Percentiles rank a stretch among this genome's conserved stretches.
These are phyloP conservation scores for Barnettozyma siamensis DNA, from an alignment of 805 yeast genomes.

Conservation along the genomic window DNA sequence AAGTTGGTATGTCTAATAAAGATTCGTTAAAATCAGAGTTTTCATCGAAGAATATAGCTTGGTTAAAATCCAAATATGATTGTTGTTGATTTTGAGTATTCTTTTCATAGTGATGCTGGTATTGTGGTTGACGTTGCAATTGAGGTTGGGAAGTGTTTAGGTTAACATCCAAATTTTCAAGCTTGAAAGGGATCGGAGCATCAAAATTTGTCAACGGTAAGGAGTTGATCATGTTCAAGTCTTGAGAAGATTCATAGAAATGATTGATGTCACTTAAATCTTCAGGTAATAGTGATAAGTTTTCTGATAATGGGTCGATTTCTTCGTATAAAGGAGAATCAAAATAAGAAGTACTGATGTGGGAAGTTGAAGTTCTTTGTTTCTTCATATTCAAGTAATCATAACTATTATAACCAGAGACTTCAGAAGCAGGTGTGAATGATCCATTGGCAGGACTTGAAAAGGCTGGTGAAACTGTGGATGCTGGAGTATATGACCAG, in stretches of 20 bases:
- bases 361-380: slow-evolving; percentile 8
- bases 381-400: slow-evolving; percentile 8
- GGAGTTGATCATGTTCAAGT: slow-evolving; percentile 3
- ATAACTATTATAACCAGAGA: slow-evolving; percentile 1
- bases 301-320: slow-evolving; percentile 15
- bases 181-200: neutral
- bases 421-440: slow-evolving; percentile 10
- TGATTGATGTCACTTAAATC: slow-evolving; percentile 19
- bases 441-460: slow-evolving; percentile 14
- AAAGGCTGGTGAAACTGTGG: slow-evolving; percentile 16
- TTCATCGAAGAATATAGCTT: neutral
- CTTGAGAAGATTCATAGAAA: slow-evolving; percentile 8
- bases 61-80: neutral
- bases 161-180: neutral
- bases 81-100: too few species aligned
- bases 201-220: slow-evolving; percentile 7
- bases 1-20: slow-evolving; percentile 27
- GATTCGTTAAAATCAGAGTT: neutral
- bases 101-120: neutral
- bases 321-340: slow-evolving; percentile 20
- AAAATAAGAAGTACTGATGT: slow-evolving; percentile 6
- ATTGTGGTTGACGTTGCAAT: neutral
- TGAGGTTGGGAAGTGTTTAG: neutral
- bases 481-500: slow-evolving; percentile 21
- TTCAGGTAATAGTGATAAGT: slow-evolving; percentile 11